Evolutionary conservation across 2,329 filamentous ascomycete genomes (phyloP).

Genomic region (Penicillium sp.): DNA sequence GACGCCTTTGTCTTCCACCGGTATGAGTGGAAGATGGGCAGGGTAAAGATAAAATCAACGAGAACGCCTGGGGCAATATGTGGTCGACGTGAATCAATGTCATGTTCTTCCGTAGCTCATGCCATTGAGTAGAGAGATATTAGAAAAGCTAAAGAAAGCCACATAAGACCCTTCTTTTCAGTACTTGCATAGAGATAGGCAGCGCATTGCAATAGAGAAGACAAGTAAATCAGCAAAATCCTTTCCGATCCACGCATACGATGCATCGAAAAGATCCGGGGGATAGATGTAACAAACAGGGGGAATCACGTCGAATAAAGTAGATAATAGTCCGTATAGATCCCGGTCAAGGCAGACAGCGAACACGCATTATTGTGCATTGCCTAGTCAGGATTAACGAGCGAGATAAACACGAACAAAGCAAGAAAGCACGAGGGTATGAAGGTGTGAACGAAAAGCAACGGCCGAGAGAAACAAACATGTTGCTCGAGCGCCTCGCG

Average conservation of each 20-base stretch:
- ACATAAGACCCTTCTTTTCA: slow-evolving; percentile 14
- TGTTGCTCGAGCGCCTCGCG: slow-evolving; percentile 23
- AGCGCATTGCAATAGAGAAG: slow-evolving; percentile 11
- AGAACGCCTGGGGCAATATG: slow-evolving; percentile 13
- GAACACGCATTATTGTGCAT: slow-evolving; percentile 9
- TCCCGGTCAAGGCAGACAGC: slow-evolving; percentile 18
- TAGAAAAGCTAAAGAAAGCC: slow-evolving; percentile 15
- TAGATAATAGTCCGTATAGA: slow-evolving; percentile 29
- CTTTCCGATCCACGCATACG: slow-evolving; percentile 28
- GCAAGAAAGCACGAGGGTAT: slow-evolving; percentile 35
- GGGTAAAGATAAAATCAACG: slow-evolving; percentile 4
- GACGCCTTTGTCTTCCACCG: slow-evolving; percentile 13
- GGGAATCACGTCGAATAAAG: slow-evolving; percentile 32
- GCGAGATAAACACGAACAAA: slow-evolving; percentile 14
- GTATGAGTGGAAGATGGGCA: slow-evolving; percentile 4
- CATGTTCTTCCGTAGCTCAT: slow-evolving; percentile 18
- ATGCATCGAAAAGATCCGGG: slow-evolving; percentile 29
- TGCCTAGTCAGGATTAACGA: slow-evolving; percentile 11
- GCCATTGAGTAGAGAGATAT: slow-evolving; percentile 14
- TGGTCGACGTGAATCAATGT: slow-evolving; percentile 7
- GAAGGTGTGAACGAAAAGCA: slow-evolving; percentile 29
- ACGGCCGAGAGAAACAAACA: slow-evolving; percentile 22
- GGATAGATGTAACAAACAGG: slow-evolving; percentile 25
- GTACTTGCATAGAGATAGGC: slow-evolving; percentile 13
- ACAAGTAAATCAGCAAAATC: slow-evolving; percentile 21